These are phyloP conservation scores for Vanrija pseudolonga DNA, from an alignment of 1,284 basidiomycete species.

Conservation along the genomic window DNA sequence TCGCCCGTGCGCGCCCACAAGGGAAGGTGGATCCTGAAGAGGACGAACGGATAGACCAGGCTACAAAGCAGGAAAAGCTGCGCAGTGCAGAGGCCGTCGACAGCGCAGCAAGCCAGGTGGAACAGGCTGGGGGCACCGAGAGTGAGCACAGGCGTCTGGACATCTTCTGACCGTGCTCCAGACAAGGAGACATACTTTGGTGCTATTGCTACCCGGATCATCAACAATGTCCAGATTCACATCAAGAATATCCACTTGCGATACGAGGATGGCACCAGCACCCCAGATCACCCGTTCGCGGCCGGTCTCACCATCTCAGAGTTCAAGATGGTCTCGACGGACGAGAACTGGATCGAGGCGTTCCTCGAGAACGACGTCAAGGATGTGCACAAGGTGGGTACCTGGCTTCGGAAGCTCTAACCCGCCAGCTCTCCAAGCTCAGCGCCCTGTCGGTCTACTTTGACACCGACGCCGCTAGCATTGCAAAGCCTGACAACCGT, in stretches of 20 bases:
- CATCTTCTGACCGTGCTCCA: conserved; percentile 16
- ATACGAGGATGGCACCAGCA: conserved; percentile 92
- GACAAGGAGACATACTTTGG: conserved; percentile 71
- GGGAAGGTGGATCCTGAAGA: conserved; percentile 70
- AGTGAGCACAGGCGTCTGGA: conserved; percentile 18
- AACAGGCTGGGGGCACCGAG: conserved; percentile 49
- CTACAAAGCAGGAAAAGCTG: conserved; percentile 82
- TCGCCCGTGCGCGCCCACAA: conserved; percentile 51
- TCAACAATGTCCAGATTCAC: conserved; percentile 95
- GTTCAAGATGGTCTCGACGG: conserved; percentile 90
- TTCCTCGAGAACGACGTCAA: conserved; percentile 89
- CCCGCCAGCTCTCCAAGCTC: conserved; percentile 69
- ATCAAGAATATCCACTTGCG: conserved; percentile 93
- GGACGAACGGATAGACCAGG: conserved; percentile 76
- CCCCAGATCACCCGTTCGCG: conserved; percentile 95
- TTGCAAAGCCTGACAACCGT: conserved; percentile 56
- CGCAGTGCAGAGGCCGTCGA: conserved; percentile 85
- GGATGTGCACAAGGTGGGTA: conserved; percentile 79
- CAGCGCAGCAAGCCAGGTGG: conserved; percentile 50
- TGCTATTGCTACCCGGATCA: conserved; percentile 82
- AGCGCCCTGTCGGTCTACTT: conserved; percentile 91
- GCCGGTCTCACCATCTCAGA: conserved; percentile 87
- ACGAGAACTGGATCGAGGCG: conserved; percentile 86
- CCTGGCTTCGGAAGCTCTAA: neutral
- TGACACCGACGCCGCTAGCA: conserved; percentile 83